phyloP scores from a whole-genome alignment of 805 yeast species.

The Cyberlindnera bimundalis region DNA sequence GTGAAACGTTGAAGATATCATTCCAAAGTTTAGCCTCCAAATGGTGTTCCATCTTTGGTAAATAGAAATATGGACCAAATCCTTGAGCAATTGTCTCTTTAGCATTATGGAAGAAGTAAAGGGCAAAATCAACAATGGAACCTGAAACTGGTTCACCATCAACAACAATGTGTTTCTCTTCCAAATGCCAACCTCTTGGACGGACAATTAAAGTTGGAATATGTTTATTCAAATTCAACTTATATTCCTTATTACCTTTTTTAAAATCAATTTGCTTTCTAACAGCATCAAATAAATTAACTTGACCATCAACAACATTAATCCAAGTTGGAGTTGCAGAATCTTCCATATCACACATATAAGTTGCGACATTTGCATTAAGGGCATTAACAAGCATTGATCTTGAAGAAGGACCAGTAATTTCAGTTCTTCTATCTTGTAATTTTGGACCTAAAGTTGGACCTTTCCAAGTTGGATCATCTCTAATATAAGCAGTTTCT shows the following conservation, averaged over 20 bases:
- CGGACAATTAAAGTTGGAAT: conserved; percentile 77
- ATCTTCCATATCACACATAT: conserved; percentile 86
- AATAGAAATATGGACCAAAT: conserved; percentile 76
- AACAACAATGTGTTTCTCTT: conserved; percentile 64
- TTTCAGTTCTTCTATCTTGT: conserved; percentile 72
- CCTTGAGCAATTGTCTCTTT: conserved; percentile 57
- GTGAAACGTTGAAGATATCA: conserved; percentile 72
- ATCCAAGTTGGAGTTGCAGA: conserved; percentile 83
- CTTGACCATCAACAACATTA: conserved; percentile 78
- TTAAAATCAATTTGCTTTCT: conserved; percentile 60
- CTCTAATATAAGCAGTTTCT: conserved; percentile 67
- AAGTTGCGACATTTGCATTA: conserved; percentile 74
- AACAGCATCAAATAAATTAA: conserved; percentile 70
- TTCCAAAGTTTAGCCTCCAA: conserved; percentile 82
- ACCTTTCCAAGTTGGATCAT: conserved; percentile 75
- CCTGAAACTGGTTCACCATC: conserved; percentile 78
- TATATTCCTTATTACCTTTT: conserved; percentile 36
- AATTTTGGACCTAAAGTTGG: conserved; percentile 69
- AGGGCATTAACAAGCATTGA: conserved; percentile 82
- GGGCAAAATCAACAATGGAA: conserved; percentile 77
- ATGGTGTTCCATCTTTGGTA: conserved; percentile 86
- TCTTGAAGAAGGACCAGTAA: conserved; percentile 83
- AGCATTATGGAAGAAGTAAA: conserved; percentile 76
- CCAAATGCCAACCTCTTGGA: conserved; percentile 89
- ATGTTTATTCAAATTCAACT: conserved; percentile 39